phyloP scores from a whole-genome alignment of 2,329 filamentous ascomycete genomes.

The Blumeria hordei region DNA sequence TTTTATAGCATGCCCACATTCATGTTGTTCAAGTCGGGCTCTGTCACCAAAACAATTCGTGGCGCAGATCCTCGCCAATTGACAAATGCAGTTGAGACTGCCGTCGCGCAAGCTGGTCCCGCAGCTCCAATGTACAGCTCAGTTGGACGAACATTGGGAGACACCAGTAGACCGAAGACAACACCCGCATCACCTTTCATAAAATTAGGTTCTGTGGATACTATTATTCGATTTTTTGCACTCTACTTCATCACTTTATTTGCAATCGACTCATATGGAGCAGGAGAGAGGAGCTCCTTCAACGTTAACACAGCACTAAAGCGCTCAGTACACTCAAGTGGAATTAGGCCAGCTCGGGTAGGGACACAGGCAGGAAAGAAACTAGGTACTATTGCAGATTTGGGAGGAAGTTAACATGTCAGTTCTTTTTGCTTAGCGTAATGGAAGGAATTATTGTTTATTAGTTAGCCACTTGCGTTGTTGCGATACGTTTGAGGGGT shows the following conservation, averaged over 20 bases:
- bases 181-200: constrained; percentile 13
- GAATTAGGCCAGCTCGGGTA: constrained; percentile 8
- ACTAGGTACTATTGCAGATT: constrained; percentile 15
- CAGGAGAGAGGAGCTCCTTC: constrained; percentile 33
- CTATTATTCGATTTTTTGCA: constrained; percentile 29
- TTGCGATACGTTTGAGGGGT: no score
- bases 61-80: constrained; percentile 63
- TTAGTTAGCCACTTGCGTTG: no score
- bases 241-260: constrained; percentile 38
- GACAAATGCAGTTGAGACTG: constrained; percentile 50
- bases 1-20: constrained; percentile 60
- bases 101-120: constrained; percentile 25
- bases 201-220: constrained; percentile 23
- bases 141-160: constrained; percentile 32
- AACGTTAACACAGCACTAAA: constrained; percentile 20
- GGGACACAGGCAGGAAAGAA: constrained; percentile 12
- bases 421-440: no score
- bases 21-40: constrained; percentile 60
- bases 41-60: constrained; percentile 48
- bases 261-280: constrained; percentile 37
- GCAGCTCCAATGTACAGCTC: constrained; percentile 26
- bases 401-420: constrained; percentile 2
- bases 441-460: no score
- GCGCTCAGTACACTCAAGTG: constrained; percentile 12
- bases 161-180: constrained; percentile 14